Evolutionary conservation across 2,329 filamentous ascomycete species (phyloP), one percentile per base, ranked within the genome.

Genomic region (Phoma sp.): DNA sequence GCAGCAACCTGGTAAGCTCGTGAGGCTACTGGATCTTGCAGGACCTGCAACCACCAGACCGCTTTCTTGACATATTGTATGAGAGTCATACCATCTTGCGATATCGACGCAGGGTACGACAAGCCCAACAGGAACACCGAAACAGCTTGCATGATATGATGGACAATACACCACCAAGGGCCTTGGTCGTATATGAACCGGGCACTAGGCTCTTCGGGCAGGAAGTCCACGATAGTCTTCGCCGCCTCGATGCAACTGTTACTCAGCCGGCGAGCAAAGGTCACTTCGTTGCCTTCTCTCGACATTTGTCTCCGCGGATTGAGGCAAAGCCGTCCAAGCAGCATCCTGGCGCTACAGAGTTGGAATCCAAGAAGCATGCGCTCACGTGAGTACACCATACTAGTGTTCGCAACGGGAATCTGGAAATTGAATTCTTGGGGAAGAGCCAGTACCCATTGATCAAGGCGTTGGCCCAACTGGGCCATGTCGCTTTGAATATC

Each of bases 101-200:
- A 61, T 1, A 64, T 65, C 10, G 58, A 49, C 4, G 64, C 52
- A 3, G 59, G 57, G 42, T 70, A 67, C 1, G 72, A 74, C 29
- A 78, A 57, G 42, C 71, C 74, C 14, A 76, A 67, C 53, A 77
- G 66, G 30, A 78, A 62, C 24, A 77, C 64, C 4, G 72, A 69
- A 3, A 69, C 60, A 0, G 76, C 72, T 58, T 78, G 77, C 66
- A 77, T 73, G 22, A 78, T 50, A 41, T 75, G 67, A 25, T 71
- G 67, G n/a, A 77, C 61, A 24, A 75, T 59, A 48, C 69, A 73
- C 75, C 75, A 78, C 77, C 77, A 79, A 3, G 77, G 77, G 1
- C 69, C 69, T 22, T 68, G 62, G 32, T 69, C 52, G 47, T 76
- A 75, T 5, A 71, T 43, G 30, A 60, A 59, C 2, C 68, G 47